Conservation (phyloP, 2,329 filamentous ascomycete genomes). For the Zasmidium angulare region DNA sequence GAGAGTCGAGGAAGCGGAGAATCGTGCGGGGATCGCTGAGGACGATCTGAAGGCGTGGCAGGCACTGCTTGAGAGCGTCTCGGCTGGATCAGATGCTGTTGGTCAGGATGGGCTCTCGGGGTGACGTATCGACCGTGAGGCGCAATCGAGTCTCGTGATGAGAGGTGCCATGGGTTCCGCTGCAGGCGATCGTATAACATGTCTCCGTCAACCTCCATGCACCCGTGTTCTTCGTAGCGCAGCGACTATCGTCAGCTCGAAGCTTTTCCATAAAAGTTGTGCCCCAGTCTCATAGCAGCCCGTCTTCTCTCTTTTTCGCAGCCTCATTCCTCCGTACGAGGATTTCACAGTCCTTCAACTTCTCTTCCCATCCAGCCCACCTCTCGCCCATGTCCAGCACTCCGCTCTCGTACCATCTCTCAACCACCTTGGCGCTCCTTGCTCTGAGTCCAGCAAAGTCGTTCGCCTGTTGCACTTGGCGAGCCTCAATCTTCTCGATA, state of each 20-base stretch:
- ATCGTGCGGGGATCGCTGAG: not conserved
- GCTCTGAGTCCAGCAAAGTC: slow-evolving; percentile 64
- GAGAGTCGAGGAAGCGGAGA: not conserved
- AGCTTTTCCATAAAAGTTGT: not conserved
- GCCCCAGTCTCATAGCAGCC: slow-evolving; percentile 31
- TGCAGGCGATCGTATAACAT: too few relatives aligned
- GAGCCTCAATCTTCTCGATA: slow-evolving; percentile 61
- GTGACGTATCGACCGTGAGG: too few relatives aligned
- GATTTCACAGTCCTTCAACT: slow-evolving; percentile 65
- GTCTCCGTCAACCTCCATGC: too few relatives aligned
- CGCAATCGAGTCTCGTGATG: too few relatives aligned
- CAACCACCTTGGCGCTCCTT: slow-evolving; percentile 57
- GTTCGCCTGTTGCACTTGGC: slow-evolving; percentile 60
- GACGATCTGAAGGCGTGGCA: not conserved
- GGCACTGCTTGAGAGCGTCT: too few relatives aligned
- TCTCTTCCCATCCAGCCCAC: slow-evolving; percentile 70
- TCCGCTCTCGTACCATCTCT: slow-evolving; percentile 70
- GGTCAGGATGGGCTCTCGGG: too few relatives aligned
- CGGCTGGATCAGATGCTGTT: too few relatives aligned
- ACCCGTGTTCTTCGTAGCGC: not conserved
- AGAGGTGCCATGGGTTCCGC: too few relatives aligned
- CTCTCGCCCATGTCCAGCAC: slow-evolving; percentile 67
- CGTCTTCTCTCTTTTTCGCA: slow-evolving; percentile 54
- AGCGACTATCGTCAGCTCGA: too few relatives aligned
- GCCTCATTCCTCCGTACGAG: slow-evolving; percentile 64